These are phyloP conservation scores for Aegilops umbellulata DNA, from an alignment of 176 grass and related monocot genomes.

Conservation along the genomic window DNA sequence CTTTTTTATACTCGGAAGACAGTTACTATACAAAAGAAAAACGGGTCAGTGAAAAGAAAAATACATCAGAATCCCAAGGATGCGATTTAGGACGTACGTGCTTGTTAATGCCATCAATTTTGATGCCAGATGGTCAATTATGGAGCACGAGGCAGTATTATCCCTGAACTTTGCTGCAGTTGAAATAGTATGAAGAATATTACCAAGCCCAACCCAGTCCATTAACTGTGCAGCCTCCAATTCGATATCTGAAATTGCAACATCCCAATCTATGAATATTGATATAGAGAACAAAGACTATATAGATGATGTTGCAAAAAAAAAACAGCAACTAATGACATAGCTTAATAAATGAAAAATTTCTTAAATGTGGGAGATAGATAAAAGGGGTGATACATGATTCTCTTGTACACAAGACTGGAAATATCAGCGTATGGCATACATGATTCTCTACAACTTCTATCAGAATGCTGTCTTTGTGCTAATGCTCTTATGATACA, in stretches of 20 bases:
- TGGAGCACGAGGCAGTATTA: not conserved
- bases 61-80: not conserved
- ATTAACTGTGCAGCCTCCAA: not conserved
- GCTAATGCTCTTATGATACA: no score
- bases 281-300: not conserved
- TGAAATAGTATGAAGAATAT: not conserved
- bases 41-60: not conserved
- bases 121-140: not conserved
- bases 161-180: not conserved
- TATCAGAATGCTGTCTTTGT: conserved; percentile 98
- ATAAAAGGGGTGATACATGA: no score
- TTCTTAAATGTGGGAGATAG: no score
- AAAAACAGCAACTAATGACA: not conserved
- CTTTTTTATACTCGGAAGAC: not conserved
- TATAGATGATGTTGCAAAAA: not conserved
- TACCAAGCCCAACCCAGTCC: not conserved
- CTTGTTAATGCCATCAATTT: not conserved
- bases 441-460: conserved; percentile 98
- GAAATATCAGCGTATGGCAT: conserved; percentile 97
- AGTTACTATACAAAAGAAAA: not conserved
- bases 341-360: no score
- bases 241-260: not conserved
- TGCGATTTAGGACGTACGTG: not conserved
- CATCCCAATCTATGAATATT: not conserved
- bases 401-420: conserved; percentile 87